phyloP scores from a whole-genome alignment of 371 early-diverging fungal species.

The Mortierella sp. region DNA sequence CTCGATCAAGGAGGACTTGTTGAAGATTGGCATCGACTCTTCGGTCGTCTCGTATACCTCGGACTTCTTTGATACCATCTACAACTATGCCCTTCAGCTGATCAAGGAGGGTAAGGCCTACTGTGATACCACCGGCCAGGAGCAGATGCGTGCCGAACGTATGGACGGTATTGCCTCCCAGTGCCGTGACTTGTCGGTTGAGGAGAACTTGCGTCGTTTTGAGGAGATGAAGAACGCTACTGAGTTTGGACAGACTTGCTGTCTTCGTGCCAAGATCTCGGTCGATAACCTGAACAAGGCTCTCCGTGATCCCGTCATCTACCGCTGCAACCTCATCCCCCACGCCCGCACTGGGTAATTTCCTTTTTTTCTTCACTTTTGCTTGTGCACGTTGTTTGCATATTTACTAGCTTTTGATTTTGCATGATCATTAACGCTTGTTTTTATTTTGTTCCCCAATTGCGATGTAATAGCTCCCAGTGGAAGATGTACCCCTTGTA shows the following conservation, averaged over 20 bases:
- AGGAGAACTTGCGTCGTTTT: conserved; percentile 94
- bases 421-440: background rate
- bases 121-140: conserved; percentile 96
- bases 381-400: background rate
- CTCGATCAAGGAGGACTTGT: conserved; percentile 93
- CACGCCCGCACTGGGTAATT: conserved; percentile 93
- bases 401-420: background rate
- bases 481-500: conserved; percentile 99
- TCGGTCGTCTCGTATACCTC: conserved; percentile 93
- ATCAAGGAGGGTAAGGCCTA: conserved; percentile 97
- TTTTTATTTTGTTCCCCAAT: background rate
- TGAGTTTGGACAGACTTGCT: conserved; percentile 86
- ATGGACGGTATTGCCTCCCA: conserved; percentile 91
- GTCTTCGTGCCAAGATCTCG: conserved; percentile 99
- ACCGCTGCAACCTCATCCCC: conserved; percentile 94
- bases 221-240: conserved; percentile 96
- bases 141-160: conserved; percentile 93
- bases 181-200: conserved; percentile 89
- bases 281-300: conserved; percentile 96
- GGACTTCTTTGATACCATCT: conserved; percentile 95
- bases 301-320: conserved; percentile 99
- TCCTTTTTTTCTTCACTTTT: too few relatives aligned
- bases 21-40: conserved; percentile 88
- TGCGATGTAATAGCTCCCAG: conserved; percentile 65
- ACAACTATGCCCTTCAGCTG: conserved; percentile 88